These are phyloP conservation scores for Cucurbita maxima DNA, from an alignment of 306 rosid species.

Conservation along the genomic window DNA sequence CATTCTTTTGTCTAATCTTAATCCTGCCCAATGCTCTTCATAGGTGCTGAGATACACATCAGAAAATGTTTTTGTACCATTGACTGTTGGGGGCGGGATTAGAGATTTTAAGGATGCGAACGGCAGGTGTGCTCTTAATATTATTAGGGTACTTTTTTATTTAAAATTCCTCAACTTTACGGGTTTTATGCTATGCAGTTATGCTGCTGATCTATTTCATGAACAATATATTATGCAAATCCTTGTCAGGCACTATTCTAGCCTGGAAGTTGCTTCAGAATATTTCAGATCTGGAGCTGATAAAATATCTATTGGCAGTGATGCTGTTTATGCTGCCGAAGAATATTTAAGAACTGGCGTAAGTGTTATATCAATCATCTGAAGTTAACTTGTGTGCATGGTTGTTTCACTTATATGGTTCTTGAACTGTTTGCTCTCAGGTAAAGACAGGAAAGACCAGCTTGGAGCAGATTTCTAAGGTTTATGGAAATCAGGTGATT, in stretches of 20 bases:
- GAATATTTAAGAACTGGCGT: conserved; percentile 79
- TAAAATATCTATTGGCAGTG: conserved; percentile 94
- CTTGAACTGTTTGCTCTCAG: conserved; percentile 21
- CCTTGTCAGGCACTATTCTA: conserved; percentile 63
- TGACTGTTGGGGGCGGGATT: conserved; percentile 97
- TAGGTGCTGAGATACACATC: conserved; percentile 78
- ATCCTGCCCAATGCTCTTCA: conserved; percentile 11
- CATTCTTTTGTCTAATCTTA: background rate
- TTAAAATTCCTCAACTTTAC: background rate
- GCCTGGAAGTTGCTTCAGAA: conserved; percentile 97
- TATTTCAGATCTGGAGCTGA: conserved; percentile 98
- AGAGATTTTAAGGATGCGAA: conserved; percentile 82
- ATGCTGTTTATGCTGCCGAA: conserved; percentile 95
- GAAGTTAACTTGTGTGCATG: background rate
- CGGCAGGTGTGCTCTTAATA: conserved; percentile 52
- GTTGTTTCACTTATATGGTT: conserved; percentile 16
- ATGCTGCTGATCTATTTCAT: background rate
- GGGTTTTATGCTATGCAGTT: background rate
- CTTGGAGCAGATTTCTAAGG: conserved; percentile 85
- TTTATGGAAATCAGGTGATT: conserved; percentile 92
- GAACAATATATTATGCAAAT: background rate
- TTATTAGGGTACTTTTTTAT: background rate
- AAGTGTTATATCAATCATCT: conserved; percentile 14
- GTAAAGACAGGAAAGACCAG: conserved; percentile 80
- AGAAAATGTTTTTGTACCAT: conserved; percentile 90